These are phyloP conservation scores for Naganishia antarctica DNA, from an alignment of 768 basidiomycete genomes.

Conservation along the genomic window DNA sequence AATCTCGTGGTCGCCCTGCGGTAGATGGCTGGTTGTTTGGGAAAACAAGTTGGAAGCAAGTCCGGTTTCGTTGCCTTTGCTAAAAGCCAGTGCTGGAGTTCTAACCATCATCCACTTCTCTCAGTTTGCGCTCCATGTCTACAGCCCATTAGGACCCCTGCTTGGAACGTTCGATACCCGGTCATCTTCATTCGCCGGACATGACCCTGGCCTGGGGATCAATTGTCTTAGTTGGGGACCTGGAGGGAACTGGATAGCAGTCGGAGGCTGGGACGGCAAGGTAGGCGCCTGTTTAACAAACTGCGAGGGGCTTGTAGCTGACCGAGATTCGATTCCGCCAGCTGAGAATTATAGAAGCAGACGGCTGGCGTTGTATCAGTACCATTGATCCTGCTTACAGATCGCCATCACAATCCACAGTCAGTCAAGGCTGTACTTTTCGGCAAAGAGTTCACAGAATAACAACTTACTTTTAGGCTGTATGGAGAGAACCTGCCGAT, in stretches of 20 bases:
- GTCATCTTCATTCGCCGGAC: slow-evolving; percentile 33
- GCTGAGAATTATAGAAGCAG: slow-evolving; percentile 40
- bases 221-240: slow-evolving; percentile 80
- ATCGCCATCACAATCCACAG: slow-evolving; percentile 29
- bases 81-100: too few relatives aligned
- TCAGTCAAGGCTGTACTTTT: slow-evolving; percentile 23
- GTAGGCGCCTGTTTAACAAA: slow-evolving; percentile 49
- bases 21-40: slow-evolving; percentile 48
- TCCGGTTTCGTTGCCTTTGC: too few relatives aligned
- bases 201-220: slow-evolving; percentile 79
- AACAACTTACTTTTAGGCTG: slow-evolving; percentile 53
- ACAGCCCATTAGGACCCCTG: slow-evolving; percentile 45
- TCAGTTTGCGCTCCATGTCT: slow-evolving; percentile 48
- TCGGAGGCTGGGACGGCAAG: slow-evolving; percentile 86
- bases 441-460: background rate
- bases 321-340: background rate
- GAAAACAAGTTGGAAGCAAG: slow-evolving; percentile 45
- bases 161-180: slow-evolving; percentile 38
- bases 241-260: slow-evolving; percentile 69
- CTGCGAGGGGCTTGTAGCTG: background rate
- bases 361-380: slow-evolving; percentile 44
- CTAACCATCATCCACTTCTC: background rate
- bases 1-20: slow-evolving; percentile 49
- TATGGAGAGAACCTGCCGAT: slow-evolving; percentile 79
- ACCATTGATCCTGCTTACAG: slow-evolving; percentile 31